Evolutionary conservation across 2,329 filamentous ascomycete species (phyloP).

Genomic region (Chlorencoelia australis): DNA sequence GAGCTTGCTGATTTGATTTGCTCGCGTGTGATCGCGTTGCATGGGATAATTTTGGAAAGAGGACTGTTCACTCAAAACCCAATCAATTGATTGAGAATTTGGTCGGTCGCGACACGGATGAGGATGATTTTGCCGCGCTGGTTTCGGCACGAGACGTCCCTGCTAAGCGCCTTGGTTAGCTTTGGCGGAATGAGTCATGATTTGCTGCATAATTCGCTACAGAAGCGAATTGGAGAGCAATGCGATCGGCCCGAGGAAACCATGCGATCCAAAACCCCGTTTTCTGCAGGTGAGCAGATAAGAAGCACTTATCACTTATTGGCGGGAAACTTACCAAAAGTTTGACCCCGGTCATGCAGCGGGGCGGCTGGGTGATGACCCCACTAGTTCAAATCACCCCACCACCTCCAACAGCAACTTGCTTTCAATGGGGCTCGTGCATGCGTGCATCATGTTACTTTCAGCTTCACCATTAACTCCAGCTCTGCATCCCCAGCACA

Average conservation of each 20-base stretch:
- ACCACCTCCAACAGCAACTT: background rate
- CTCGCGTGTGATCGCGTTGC: constrained; percentile 3
- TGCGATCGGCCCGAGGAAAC: constrained; percentile 2
- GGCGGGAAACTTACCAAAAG: background rate
- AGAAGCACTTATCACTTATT: background rate
- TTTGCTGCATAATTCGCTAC: constrained; percentile 2
- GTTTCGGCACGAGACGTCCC: constrained; percentile 2
- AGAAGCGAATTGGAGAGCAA: constrained; percentile 3
- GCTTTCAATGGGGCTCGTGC: background rate
- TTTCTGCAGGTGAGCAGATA: background rate
- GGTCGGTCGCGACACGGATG: constrained; percentile 3
- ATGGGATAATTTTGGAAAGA: constrained; percentile 5
- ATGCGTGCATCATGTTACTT: too few species aligned
- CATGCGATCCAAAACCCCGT: constrained; percentile 2
- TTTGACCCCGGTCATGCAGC: background rate
- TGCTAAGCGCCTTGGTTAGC: constrained; percentile 3
- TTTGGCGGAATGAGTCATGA: constrained; percentile 1
- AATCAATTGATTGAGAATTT: constrained; percentile 4
- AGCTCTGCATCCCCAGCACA: too few species aligned
- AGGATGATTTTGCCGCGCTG: constrained; percentile 2
- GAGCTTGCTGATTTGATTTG: constrained; percentile 8
- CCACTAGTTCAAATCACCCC: background rate
- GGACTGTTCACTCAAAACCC: constrained; percentile 6
- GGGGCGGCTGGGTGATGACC: background rate
- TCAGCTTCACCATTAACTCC: too few species aligned